Evolutionary conservation across 345 rosid genomes (phyloP), one percentile per base, ranked within the genome.

Genomic region (thale cress (Arabidopsis thaliana)): DNA sequence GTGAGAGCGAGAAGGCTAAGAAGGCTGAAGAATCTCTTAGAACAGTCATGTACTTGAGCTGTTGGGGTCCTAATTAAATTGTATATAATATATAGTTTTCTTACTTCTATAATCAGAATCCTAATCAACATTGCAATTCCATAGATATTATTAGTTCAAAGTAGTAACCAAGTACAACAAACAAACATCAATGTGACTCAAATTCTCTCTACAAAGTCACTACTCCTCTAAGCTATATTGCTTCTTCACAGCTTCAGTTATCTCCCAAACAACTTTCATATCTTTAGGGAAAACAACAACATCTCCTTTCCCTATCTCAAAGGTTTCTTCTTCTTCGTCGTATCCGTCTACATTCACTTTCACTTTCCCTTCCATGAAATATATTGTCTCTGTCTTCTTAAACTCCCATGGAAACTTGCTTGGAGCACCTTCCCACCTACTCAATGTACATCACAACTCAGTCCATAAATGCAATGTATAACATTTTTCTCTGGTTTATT

Each of bases 1-100:
- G 60, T 61, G 40, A 66, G 22, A 69, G 24, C 36, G 86, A 85
- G 41, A 82, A 78, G 79, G 44, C 66, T 0, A 85, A 82, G 70
- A 84, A 80, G 59, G 82, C 87, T 0, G 97, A 91, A 77, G 95
- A 91, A 72, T 87, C 97, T 10, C 81, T 91, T 1, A 78, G 97
- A 74, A 89, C 88, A 1, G 83, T 91, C 64, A 89, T 91, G 95
- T 91, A 76, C 65, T 80, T 91, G 78, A 89, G 95, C 73, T 91
- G 95, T 61, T 91, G 97, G 97, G 93, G 85, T 76, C 93, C 91
- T 10, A 83, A 80, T 12, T 77, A 36, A 75, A 1, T 5, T 6
- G 0, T 66, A 41, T 57, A n/a, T 65, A 55, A 12, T 59, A 58
- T 59, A 60, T 38, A 61, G 12, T 14, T 9, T 8, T 33, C 2